Evolutionary conservation across 140 eudicot genomes (phyloP), one percentile per base, ranked within the genome.

Genomic region (Ambrosia hybrid): DNA sequence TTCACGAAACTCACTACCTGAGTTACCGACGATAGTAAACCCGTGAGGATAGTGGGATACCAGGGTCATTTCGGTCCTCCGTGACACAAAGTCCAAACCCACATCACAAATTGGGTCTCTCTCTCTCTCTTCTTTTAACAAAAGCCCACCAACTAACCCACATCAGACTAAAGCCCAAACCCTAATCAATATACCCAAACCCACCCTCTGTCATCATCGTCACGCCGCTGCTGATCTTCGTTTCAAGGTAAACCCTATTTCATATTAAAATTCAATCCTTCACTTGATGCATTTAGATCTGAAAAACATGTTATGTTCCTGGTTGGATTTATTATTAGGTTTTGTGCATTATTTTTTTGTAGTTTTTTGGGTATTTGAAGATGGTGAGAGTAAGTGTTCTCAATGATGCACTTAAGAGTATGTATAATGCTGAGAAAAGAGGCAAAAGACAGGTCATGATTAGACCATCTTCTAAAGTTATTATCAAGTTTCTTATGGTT

Each of bases 371-470:
- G 52, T 8, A 6, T 46, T 46, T 7, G 53, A 48, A 10, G 53
- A 48, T 48, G 53, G 53, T 48, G 53, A 48, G 53, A 48, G 53
- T 48, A 48, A 48, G 53, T 48, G 53, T 48, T 48, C 53, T 48
- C 9, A 48, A 48, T 48, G 53, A 48, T 48, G 53, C 53, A 8
- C 53, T 48, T 48, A 48, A 11, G 14, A 48, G 53, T 13, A 48
- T 48, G 53, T 48, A 48, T 3, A 48, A 48, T 48, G 53, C 53
- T 48, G 53, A 48, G 53, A 48, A 48, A 48, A 9, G 53, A 48
- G 53, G 53, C 0, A 48, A 48, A 48, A 48, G 53, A 10, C 53
- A 48, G 53, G 53, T 48, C 53, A 48, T 48, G 53, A 10, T 48
- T 10, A 48, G 53, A 48, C 53, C 53, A 1, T 48, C 53, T 48